These are phyloP conservation scores for Wakefieldia striispora DNA, from an alignment of 768 basidiomycete species.

Conservation along the genomic window DNA sequence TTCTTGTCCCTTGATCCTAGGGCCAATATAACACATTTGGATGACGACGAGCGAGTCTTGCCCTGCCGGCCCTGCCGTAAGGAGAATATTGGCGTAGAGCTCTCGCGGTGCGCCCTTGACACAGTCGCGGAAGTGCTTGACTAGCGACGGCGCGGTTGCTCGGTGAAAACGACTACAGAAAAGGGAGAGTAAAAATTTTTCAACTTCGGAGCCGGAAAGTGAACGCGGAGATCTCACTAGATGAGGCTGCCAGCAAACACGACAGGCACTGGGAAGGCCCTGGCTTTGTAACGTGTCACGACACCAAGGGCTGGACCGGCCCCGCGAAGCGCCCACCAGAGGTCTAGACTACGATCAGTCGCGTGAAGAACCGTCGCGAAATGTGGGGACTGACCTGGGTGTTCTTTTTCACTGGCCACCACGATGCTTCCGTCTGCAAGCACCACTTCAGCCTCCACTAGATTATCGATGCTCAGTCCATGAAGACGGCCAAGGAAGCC, in stretches of 20 bases:
- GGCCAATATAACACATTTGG: constrained; percentile 88
- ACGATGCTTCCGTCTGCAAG: constrained; percentile 87
- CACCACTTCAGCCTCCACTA: constrained; percentile 91
- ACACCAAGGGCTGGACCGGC: constrained; percentile 83
- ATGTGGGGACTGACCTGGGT: constrained; percentile 52
- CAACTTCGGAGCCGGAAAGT: neutral
- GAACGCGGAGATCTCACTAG: constrained; percentile 55
- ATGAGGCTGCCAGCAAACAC: constrained; percentile 92
- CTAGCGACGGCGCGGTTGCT: constrained; percentile 82
- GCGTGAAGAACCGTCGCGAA: neutral
- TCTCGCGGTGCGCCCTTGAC: constrained; percentile 85
- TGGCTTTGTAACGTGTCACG: constrained; percentile 85
- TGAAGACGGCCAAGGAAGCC: constrained; percentile 82
- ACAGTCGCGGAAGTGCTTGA: constrained; percentile 91
- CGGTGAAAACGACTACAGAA: constrained; percentile 74
- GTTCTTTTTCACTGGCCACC: constrained; percentile 66
- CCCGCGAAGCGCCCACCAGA: constrained; percentile 87
- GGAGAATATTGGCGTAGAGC: constrained; percentile 85
- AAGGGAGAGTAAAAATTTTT: constrained; percentile 2
- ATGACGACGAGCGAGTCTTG: constrained; percentile 86
- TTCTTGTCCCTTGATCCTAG: constrained; percentile 67
- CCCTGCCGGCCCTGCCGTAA: constrained; percentile 85
- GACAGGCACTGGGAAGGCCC: constrained; percentile 84
- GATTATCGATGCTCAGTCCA: constrained; percentile 85
- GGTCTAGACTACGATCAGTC: constrained; percentile 44